Evolutionary conservation across 176 grass and related monocot genomes (phyloP).

Genomic region (Raddia guianensis): DNA sequence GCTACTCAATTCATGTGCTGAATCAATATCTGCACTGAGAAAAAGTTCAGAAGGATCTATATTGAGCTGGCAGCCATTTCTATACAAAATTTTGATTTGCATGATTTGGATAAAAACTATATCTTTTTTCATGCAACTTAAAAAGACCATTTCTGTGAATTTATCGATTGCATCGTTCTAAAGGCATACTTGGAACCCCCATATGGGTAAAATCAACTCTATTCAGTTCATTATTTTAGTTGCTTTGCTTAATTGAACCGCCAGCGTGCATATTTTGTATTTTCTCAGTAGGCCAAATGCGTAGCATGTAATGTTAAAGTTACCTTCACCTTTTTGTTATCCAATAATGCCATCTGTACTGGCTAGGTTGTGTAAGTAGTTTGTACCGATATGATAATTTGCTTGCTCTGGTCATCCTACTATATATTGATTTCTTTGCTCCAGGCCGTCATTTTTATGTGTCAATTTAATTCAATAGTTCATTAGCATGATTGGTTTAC

Average conservation of each 20-base stretch:
- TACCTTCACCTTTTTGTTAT: background rate
- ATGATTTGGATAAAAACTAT: conserved; percentile 1
- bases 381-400: background rate
- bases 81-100: background rate
- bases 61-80: conserved; percentile 1
- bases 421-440: conserved; percentile 19
- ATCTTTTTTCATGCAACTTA: background rate
- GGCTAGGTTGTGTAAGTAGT: background rate
- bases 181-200: background rate
- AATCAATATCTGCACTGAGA: background rate
- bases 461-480: conserved; percentile 27
- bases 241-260: background rate
- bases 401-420: background rate
- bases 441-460: background rate
- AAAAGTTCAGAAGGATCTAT: background rate
- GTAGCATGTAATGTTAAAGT: background rate
- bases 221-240: background rate
- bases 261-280: background rate
- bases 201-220: background rate
- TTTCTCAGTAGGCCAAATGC: background rate
- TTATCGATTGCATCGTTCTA: background rate
- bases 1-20: background rate
- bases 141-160: background rate
- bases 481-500: conserved; percentile 7
- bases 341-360: background rate